Base-by-base conservation (phyloP, 768 basidiomycete genomes). In the Strobilomyces confusus region DNA sequence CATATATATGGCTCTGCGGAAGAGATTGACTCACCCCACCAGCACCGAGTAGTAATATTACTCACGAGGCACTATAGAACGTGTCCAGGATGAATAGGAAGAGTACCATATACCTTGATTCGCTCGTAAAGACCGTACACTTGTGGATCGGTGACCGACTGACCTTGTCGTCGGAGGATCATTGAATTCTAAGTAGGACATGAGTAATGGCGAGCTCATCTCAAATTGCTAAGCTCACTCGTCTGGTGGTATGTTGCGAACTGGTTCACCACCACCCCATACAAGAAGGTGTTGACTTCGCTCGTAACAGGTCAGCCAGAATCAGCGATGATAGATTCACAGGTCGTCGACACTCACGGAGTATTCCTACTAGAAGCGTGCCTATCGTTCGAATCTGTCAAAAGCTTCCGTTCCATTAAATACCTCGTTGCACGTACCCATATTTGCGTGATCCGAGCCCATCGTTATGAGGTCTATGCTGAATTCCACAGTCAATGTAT, bases 171-270 rank as follows among this genome's bases (percentile, higher is more conserved):
- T 17, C 20, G 44, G 38, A 3, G 26, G 55, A 55, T 62, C 62
- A 44, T 63, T 54, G 42, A 58, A 63, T 34, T 42, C 62, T 62
- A 17, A 26, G 29, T 14, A 5, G 8, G 12, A 13, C 8, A 3
- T 25, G 9, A 22, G 38, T 40, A 6, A 42, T 13, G 13, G 7
- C 30, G 34, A 41, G 19, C 26, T 22, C 5, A n/a, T 34, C 9
- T 20, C 26, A 8, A 26, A 8, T 36, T 20, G 34, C 5, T 1
- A 4, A 12, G 2, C 65, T 48, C 43, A 51, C 54, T 41, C 44
- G 49, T 56, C 43, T 62, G 67, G 57, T 69, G 64, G 56, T 78
- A 78, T 7, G 65, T 57, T 9, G 69, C 22, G n/a, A 42, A 42
- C 23, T 42, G 41, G 15, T 26, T 25, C 13, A 13, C 15, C 14